Base-by-base conservation (phyloP, 2,329 filamentous ascomycete genomes). In the Trichoderma brevicompactum region DNA sequence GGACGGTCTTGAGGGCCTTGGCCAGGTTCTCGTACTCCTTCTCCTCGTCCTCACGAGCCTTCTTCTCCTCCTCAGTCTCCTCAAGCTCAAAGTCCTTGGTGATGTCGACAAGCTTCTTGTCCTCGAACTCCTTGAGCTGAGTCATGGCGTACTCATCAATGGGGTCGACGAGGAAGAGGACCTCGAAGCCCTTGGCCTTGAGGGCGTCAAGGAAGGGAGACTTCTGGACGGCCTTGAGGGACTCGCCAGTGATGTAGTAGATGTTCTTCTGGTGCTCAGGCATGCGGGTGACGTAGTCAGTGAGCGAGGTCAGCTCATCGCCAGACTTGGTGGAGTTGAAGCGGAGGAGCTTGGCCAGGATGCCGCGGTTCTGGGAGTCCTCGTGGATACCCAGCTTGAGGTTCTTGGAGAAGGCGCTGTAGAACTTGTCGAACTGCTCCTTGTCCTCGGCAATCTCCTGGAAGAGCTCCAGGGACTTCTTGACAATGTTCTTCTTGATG, bases 401-500 rank as follows among this genome's bases (percentile, higher is more conserved):
- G 91, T 99, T 99, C 92, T 99, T 99, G 89, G 90, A 91, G 88
- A 99, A 99, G 76, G 95, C 95, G 77, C 85, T 85, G 90, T 99
- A 99, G 90, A 99, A 99, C 90, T 99, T 99, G 89, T 99, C 95
- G 81, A 99, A 99, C 82, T 97, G 92, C 89, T 99, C 95, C 84
- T 96, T 96, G 84, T 99, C 95, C 87, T 99, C 95, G 67, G 95
- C 90, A 71, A 99, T 99, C 87, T 99, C 95, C 76, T 89, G 88
- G 91, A 99, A 99, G 80, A 99, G 92, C 87, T 99, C 95, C 72
- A 99, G 92, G 71, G 92, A 92, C 92, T 99, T 99, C 94, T 98
- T 99, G 87, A 99, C 94, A 72, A 99, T 97, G 90, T 99, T 99
- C 93, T 99, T 99, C 90, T 96, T 96, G 89, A 98, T 98, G 82